Evolutionary conservation across 2,329 filamentous ascomycete species (phyloP), one percentile per base, ranked within the genome.

Genomic region (Xylaria sp.): DNA sequence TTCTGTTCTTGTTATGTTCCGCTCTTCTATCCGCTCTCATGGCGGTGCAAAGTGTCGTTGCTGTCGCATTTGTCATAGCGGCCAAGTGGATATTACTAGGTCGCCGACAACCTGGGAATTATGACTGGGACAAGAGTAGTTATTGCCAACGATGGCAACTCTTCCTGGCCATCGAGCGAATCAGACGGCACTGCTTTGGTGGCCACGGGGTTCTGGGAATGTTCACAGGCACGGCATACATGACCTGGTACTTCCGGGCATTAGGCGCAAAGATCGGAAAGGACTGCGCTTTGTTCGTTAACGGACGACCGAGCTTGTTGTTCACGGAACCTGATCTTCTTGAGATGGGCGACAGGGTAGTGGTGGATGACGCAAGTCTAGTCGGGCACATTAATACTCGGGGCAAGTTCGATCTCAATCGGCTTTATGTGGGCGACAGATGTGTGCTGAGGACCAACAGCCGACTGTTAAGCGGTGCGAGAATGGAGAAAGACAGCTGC

Each of bases 81-180:
- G 77, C 82, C 9, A 88, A 89, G 73, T 88, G 87, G 86, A 65
- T 78, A 2, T 76, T 88, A 2, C 79, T 88, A 28, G 86, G 86
- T 18, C 82, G 83, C 23, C 81, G 86, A 48, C 77, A 78, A 69
- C 83, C 84, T 2, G 87, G 87, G 15, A 85, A 84, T 69, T 87
- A 87, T 72, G 85, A 88, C 76, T 89, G 87, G 87, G 87, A 89
- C 74, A 84, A 84, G 75, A 84, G 80, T 23, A 80, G 82, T 18
- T 89, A 88, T 77, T 88, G 86, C 76, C 87, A 89, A 73, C 83
- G 85, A 41, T 89, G 87, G 86, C 86, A 89, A 73, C 74, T 88
- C 9, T 86, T 85, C 73, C 79, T 88, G 2, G 81, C 81, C 37
- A 81, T 87, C 46, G 86, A 88, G 78, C 81, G 81, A 20, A 76